These are phyloP conservation scores for Lumnitzera racemosa DNA, from an alignment of 345 rosid species.

Conservation along the genomic window DNA sequence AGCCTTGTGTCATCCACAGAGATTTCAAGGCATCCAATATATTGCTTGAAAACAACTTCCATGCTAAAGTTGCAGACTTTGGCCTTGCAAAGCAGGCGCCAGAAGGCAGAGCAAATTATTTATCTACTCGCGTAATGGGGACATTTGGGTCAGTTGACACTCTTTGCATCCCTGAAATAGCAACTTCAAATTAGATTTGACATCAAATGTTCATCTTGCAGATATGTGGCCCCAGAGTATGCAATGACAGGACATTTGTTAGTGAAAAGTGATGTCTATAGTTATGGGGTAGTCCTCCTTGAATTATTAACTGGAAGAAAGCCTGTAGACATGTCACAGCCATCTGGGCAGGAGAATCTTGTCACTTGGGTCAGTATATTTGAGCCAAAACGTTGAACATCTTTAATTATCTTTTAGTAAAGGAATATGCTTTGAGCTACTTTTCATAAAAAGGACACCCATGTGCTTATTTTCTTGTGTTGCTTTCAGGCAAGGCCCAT, in stretches of 20 bases:
- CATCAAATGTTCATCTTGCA: slow-evolving; percentile 14
- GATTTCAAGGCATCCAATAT: slow-evolving; percentile 98
- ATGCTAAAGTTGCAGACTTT: slow-evolving; percentile 98
- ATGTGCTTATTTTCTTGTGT: neutral
- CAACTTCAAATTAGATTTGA: neutral
- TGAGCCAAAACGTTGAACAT: neutral
- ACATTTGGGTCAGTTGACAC: slow-evolving; percentile 77
- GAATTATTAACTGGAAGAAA: slow-evolving; percentile 90
- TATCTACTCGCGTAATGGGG: slow-evolving; percentile 99
- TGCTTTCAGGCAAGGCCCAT: slow-evolving; percentile 85
- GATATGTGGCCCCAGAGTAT: slow-evolving; percentile 99
- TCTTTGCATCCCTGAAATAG: slow-evolving; percentile 10
- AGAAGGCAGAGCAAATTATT: slow-evolving; percentile 91
- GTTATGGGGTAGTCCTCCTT: slow-evolving; percentile 96
- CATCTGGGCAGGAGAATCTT: slow-evolving; percentile 95
- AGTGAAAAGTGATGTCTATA: slow-evolving; percentile 96
- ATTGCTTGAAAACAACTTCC: slow-evolving; percentile 86
- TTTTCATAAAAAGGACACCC: too few species aligned
- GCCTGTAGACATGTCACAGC: slow-evolving; percentile 98
- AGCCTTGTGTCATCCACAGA: slow-evolving; percentile 95
- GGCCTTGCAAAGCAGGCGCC: slow-evolving; percentile 99
- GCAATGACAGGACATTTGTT: slow-evolving; percentile 99
- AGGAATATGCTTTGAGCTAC: too few species aligned
- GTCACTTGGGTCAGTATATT: slow-evolving; percentile 82
- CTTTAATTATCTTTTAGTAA: too few species aligned